Evolutionary conservation across 805 yeast genomes (phyloP).

Genomic region (Suhomyces emberorum): DNA sequence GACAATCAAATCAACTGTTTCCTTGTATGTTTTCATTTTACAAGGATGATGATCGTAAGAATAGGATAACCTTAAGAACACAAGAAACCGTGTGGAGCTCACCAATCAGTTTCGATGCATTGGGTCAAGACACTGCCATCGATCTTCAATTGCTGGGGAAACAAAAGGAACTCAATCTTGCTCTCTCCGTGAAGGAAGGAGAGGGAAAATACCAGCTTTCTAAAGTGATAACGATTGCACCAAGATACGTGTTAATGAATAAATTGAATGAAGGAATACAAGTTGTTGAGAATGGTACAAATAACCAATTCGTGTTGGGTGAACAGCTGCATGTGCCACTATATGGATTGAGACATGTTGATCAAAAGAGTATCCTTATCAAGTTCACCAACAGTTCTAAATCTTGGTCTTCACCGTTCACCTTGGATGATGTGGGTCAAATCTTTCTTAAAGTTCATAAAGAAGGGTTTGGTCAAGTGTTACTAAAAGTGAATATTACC

Average conservation of each 20-base stretch:
- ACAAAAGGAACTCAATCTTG: constrained; percentile 66
- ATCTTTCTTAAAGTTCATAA: constrained; percentile 67
- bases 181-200: constrained; percentile 76
- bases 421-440: constrained; percentile 80
- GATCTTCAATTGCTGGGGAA: constrained; percentile 45
- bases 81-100: constrained; percentile 70
- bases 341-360: constrained; percentile 56
- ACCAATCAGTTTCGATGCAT: constrained; percentile 81
- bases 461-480: constrained; percentile 60
- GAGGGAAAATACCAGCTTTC: constrained; percentile 76
- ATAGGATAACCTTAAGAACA: constrained; percentile 63
- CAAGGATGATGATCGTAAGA: constrained; percentile 50
- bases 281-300: constrained; percentile 66
- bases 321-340: constrained; percentile 53
- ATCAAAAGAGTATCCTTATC: constrained; percentile 58
- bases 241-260: constrained; percentile 76
- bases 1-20: constrained; percentile 23
- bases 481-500: constrained; percentile 68
- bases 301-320: constrained; percentile 44
- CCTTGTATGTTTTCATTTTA: constrained; percentile 89
- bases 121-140: constrained; percentile 72
- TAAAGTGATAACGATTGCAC: constrained; percentile 75
- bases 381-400: constrained; percentile 55
- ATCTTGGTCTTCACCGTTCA: constrained; percentile 86
- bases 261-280: constrained; percentile 52